Evolutionary conservation across 1,139 yeast genomes (phyloP).

Genomic region (Wickerhamomyces sp.): DNA sequence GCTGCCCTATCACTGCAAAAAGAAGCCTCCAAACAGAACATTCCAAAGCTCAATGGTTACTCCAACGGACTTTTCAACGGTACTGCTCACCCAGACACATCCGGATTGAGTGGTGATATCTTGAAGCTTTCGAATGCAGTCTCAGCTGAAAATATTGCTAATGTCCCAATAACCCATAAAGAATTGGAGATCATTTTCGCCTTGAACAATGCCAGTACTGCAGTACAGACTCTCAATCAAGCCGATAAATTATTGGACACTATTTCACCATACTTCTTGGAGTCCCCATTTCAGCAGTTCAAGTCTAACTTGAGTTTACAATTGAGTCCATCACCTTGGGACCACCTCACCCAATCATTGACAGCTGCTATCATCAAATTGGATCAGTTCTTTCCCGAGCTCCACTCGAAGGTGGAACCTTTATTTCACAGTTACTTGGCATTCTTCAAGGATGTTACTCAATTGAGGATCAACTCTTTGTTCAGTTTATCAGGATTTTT

Average conservation of each 20-base stretch:
- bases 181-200: constrained; percentile 75
- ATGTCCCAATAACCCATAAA: constrained; percentile 28
- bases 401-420: constrained; percentile 16
- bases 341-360: constrained; percentile 34
- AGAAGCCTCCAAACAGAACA: background rate
- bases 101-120: constrained; percentile 14
- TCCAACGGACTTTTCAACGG: constrained; percentile 1
- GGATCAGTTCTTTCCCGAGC: constrained; percentile 28
- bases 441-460: constrained; percentile 15
- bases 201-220: constrained; percentile 48
- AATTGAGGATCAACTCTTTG: constrained; percentile 21
- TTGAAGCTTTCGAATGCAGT: constrained; percentile 16
- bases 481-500: constrained; percentile 25
- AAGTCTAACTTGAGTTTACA: constrained; percentile 40
- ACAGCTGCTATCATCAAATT: constrained; percentile 30
- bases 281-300: constrained; percentile 50
- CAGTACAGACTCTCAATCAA: constrained; percentile 38
- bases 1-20: constrained; percentile 15
- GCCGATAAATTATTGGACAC: constrained; percentile 49
- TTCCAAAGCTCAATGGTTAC: constrained; percentile 2
- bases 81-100: background rate
- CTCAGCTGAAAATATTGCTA: constrained; percentile 12
- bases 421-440: constrained; percentile 26
- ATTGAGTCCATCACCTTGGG: constrained; percentile 41
- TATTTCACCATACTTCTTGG: constrained; percentile 54